Percentiles rank a stretch among this genome's conserved stretches.
These are phyloP conservation scores for Kluyveromyces starmeri DNA, from an alignment of 805 yeast genomes.

Conservation along the genomic window DNA sequence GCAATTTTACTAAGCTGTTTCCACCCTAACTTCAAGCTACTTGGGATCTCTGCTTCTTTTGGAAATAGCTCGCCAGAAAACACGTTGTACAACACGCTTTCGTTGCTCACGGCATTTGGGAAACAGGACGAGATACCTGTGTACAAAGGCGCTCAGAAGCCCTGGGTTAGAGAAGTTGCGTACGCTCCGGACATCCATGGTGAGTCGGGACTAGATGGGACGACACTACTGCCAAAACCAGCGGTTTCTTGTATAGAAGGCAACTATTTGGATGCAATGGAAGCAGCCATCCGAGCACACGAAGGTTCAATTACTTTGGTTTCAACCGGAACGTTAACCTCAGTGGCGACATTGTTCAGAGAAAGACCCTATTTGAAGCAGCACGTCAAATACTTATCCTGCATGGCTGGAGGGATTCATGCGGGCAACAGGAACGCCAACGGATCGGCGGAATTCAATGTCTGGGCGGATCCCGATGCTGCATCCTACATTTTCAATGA, in stretches of 20 bases:
- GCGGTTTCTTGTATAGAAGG: constrained; percentile 24
- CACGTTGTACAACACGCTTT: constrained; percentile 63
- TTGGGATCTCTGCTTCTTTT: constrained; percentile 68
- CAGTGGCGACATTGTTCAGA: constrained; percentile 48
- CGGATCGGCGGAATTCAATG: constrained; percentile 62
- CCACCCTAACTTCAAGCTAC: constrained; percentile 47
- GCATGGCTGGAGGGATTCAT: constrained; percentile 66
- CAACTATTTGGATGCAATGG: constrained; percentile 34
- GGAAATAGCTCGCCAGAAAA: constrained; percentile 58
- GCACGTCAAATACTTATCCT: constrained; percentile 44
- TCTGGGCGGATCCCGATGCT: constrained; percentile 68
- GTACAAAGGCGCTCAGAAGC: constrained; percentile 53
- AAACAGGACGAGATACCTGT: constrained; percentile 44
- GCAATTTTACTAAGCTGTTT: constrained; percentile 59
- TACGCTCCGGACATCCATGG: constrained; percentile 67
- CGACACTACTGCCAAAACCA: constrained; percentile 47
- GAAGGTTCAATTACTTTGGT: constrained; percentile 48
- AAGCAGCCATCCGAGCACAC: constrained; percentile 35
- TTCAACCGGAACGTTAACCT: constrained; percentile 75
- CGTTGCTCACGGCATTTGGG: constrained; percentile 53
- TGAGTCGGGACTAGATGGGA: constrained; percentile 68
- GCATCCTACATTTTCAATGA: constrained; percentile 49
- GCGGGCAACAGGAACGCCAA: constrained; percentile 42
- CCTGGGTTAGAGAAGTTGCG: constrained; percentile 41
- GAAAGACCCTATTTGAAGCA: constrained; percentile 45